Conservation (phyloP, 148 eudicot species). For the Nepenthes gracilis region DNA sequence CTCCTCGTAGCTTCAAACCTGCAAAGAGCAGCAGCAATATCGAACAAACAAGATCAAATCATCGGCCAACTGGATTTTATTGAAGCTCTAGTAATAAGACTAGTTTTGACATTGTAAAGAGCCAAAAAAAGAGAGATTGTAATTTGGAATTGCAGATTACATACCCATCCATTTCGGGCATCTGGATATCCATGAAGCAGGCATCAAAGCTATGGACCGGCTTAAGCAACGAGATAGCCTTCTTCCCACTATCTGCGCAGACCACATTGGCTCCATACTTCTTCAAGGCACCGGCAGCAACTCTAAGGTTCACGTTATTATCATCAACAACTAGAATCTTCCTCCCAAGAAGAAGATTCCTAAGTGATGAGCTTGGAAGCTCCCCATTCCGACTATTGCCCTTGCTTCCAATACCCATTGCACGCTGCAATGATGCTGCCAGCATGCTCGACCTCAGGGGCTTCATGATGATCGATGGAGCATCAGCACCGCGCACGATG, state of each 20-base stretch:
- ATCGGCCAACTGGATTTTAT: not conserved
- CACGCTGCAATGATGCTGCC: constrained; percentile 75
- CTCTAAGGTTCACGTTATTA: constrained; percentile 69
- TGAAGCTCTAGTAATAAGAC: not conserved
- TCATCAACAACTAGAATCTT: constrained; percentile 91
- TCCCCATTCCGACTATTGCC: constrained; percentile 39
- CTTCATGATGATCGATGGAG: constrained; percentile 56
- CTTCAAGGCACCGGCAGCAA: constrained; percentile 81
- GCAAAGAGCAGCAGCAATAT: constrained; percentile 2
- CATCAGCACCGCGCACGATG: constrained; percentile 16
- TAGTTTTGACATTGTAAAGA: not conserved
- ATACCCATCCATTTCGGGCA: constrained; percentile 99
- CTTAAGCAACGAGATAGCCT: constrained; percentile 47
- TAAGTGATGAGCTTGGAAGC: constrained; percentile 30
- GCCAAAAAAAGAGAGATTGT: not conserved
- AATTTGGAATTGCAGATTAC: constrained; percentile 5
- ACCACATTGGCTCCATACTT: constrained; percentile 94
- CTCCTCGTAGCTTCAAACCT: constrained; percentile 84
- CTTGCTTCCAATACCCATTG: constrained; percentile 64
- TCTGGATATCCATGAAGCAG: constrained; percentile 98
- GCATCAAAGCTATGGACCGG: constrained; percentile 83
- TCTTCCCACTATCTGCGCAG: constrained; percentile 69
- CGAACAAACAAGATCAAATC: not conserved
- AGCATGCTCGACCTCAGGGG: constrained; percentile 84
- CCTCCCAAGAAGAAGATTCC: constrained; percentile 62